Evolutionary conservation across 208 protist species (phyloP), one percentile per base, ranked within the genome.

Genomic region (Wallacemonas sp.): DNA sequence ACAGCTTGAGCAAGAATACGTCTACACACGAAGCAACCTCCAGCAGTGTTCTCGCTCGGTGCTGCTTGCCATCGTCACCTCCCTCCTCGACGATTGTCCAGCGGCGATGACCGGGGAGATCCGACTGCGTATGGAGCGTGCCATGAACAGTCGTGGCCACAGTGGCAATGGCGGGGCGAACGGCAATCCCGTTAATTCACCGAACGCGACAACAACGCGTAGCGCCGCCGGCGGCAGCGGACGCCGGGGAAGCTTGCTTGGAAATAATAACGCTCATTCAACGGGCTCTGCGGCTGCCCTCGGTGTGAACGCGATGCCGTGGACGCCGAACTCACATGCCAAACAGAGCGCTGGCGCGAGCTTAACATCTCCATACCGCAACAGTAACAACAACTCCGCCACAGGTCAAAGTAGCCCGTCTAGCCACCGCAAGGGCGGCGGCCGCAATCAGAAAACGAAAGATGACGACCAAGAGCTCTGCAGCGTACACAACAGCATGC

Each of bases 381-480:
- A 61, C 29, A 46, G 70, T 15, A 71, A 36, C n/a, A 73, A 45
- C 48, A 39, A 78, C 64, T n/a, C n/a, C n/a, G n/a, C n/a, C n/a
- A n/a, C n/a, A n/a, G 63, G 71, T 68, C 41, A 79, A 54, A 13
- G 63, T 27, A 60, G 53, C 24, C 61, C 61, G 0, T 64, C 32
- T 37, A 68, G 75, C 55, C 39, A 50, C 21, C 30, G 48, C 17
- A 71, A 84, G 30, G 66, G 72, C 36, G 76, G 76, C 33, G 74
- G 78, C 17, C 72, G 84, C 1, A 78, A 69, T 13, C 75, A 79
- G 63, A 89, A 91, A 48, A 73, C 58, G 32, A 82, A 85, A 50
- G 78, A 89, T 36, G 85, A 91, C 29, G 86, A 95, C 34, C 83
- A 92, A 57, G 84, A 89, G 38, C 63, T 95, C 41, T 95, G 89